Evolutionary conservation across 2,329 filamentous ascomycete genomes (phyloP), one percentile per base, ranked within the genome.

Genomic region (Didymella pomorum): DNA sequence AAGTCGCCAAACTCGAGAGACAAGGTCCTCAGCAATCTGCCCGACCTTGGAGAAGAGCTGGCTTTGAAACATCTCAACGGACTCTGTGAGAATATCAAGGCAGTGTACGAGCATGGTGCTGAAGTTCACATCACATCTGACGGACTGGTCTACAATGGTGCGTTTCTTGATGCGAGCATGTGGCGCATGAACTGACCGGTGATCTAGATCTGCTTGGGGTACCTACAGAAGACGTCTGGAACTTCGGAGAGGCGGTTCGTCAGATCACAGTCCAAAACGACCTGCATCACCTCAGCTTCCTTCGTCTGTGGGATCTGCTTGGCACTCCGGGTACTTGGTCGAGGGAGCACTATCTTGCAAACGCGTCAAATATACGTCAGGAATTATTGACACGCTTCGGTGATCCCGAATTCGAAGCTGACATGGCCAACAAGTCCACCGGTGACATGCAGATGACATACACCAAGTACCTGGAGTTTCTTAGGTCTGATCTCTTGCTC

Each of bases 1-100:
- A 88, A 88, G 65, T 87, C 84, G 0, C 82, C 85, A 11, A 87
- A 87, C 61, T 79, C 76, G 0, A 68, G 69, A 1, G 76, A 80
- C 21, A 88, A 89, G 58, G 83, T 86, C 0, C 71, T 87, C 5
- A 84, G 79, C n/a, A 62, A 61, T 2, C 61, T 80, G 14, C 80
- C 79, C 1, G 80, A 82, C 49, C 64, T 79, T 9, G 79, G 75
- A 6, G 80, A 81, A 56, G 76, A 80, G 52, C 65, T 81, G 42
- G 79, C 79, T 4, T 64, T 81, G 26, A 69, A 70, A n/a, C 78
- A 78, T 55, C 64, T 82, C 39, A 76, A 81, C 45, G 73, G 74
- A 0, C 66, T 82, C 4, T 80, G 78, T 35, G 68, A 75, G 28
- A 74, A 74, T 25, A 79, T 82, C 43, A 70, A 67, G 11, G 71